Percentiles rank a stretch among this genome's conserved stretches.
These are phyloP conservation scores for Raddia distichophylla DNA, from an alignment of 176 grass and related monocot genomes.

Conservation along the genomic window DNA sequence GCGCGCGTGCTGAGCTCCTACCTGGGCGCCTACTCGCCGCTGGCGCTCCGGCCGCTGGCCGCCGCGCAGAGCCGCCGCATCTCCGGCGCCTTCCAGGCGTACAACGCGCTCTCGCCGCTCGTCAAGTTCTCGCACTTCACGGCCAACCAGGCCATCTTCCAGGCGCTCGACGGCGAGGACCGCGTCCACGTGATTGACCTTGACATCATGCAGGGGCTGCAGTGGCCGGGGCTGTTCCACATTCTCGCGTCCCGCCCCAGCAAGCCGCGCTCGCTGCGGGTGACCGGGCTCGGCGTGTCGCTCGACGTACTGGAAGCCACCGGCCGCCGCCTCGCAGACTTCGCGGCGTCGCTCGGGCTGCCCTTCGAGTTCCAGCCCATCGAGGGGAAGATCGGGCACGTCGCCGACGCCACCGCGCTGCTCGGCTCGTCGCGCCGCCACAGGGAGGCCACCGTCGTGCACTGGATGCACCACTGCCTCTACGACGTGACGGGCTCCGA, in stretches of 20 bases:
- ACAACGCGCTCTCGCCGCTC: slow-evolving; percentile 86
- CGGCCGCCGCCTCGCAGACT: slow-evolving; percentile 72
- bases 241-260: slow-evolving; percentile 73
- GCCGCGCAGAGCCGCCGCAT: slow-evolving; percentile 56
- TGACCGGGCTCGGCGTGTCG: slow-evolving; percentile 80
- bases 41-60: slow-evolving; percentile 38
- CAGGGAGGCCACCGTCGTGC: slow-evolving; percentile 68
- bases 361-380: slow-evolving; percentile 79
- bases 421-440: slow-evolving; percentile 52
- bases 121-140: slow-evolving; percentile 98
- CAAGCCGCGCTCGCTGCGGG: slow-evolving; percentile 60
- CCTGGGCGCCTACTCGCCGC: slow-evolving; percentile 78
- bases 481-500: slow-evolving; percentile 94
- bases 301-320: slow-evolving; percentile 82
- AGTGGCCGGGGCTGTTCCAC: slow-evolving; percentile 92
- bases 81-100: slow-evolving; percentile 63
- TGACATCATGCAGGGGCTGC: slow-evolving; percentile 95
- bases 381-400: slow-evolving; percentile 81
- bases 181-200: slow-evolving; percentile 78
- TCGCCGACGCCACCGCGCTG: slow-evolving; percentile 39
- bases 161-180: slow-evolving; percentile 69
- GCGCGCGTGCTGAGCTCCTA: slow-evolving; percentile 76
- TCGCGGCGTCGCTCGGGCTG: slow-evolving; percentile 59
- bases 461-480: slow-evolving; percentile 96
- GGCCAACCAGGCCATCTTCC: slow-evolving; percentile 89